phyloP scores from a whole-genome alignment of 768 basidiomycete species.

The Phaffia australis region DNA sequence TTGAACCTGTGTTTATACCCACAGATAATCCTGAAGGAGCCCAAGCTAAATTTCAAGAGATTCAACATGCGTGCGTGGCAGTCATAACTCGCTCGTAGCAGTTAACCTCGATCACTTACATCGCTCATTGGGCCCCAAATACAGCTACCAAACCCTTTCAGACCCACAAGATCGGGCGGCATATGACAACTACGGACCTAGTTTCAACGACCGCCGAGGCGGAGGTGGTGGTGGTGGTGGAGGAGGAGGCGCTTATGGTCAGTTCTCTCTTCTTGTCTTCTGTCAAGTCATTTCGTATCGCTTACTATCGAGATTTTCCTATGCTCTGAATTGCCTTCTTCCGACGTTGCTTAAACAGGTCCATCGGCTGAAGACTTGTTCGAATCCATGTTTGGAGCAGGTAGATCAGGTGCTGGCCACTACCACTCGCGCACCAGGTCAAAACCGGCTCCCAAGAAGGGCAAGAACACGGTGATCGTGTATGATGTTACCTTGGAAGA shows the following conservation, averaged over 20 bases:
- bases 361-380: constrained; percentile 37
- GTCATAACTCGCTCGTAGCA: not conserved
- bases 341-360: not conserved
- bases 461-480: constrained; percentile 62
- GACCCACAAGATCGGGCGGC: constrained; percentile 56
- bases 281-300: not conserved
- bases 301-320: constrained; percentile 2
- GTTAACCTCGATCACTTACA: not conserved
- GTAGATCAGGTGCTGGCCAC: constrained; percentile 34
- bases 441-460: constrained; percentile 41
- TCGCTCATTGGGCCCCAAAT: too few relatives aligned
- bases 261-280: not conserved
- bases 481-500: constrained; percentile 86
- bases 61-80: constrained; percentile 28
- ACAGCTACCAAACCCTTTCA: constrained; percentile 61
- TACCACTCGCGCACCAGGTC: constrained; percentile 28
- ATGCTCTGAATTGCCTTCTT: not conserved
- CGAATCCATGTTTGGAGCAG: constrained; percentile 35
- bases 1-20: not conserved
- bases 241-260: not conserved
- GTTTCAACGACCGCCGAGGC: constrained; percentile 42
- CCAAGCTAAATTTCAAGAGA: constrained; percentile 27
- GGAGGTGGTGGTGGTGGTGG: constrained; percentile 34
- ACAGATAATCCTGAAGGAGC: constrained; percentile 24
- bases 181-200: constrained; percentile 67